These are phyloP conservation scores for Berberis thunbergii DNA, from an alignment of 164 flowering plant genomes.

Conservation along the genomic window DNA sequence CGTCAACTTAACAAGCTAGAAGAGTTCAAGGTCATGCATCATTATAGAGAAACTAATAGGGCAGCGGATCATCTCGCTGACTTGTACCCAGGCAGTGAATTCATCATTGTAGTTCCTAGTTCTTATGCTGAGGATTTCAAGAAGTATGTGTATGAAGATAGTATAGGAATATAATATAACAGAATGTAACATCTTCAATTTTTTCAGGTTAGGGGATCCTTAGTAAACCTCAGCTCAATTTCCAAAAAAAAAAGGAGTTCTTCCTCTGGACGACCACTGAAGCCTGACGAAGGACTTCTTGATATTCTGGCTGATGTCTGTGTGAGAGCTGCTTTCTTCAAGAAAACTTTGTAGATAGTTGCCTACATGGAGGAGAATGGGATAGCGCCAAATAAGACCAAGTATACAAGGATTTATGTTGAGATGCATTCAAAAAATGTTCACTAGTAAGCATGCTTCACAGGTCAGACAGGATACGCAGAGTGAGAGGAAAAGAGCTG, in stretches of 20 bases:
- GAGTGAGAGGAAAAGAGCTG: slow-evolving; percentile 77
- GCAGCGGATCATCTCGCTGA: too few species aligned
- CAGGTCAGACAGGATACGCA: slow-evolving; percentile 80
- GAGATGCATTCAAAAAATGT: slow-evolving; percentile 98
- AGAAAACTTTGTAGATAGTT: slow-evolving; percentile 84
- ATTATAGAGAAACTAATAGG: too few species aligned
- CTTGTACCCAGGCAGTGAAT: too few species aligned
- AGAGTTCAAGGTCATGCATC: too few species aligned
- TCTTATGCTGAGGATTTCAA: too few species aligned
- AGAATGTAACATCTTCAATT: too few species aligned
- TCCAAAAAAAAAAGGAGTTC: slow-evolving; percentile 14
- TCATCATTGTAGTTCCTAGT: too few species aligned
- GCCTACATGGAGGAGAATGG: slow-evolving; percentile 97
- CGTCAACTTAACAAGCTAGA: too few species aligned
- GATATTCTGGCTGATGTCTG: slow-evolving; percentile 86
- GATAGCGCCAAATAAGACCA: slow-evolving; percentile 81
- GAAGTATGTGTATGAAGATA: too few species aligned
- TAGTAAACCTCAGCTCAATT: too few species aligned
- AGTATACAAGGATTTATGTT: slow-evolving; percentile 73
- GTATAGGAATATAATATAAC: too few species aligned
- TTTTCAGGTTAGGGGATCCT: too few species aligned
- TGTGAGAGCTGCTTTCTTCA: slow-evolving; percentile 89
- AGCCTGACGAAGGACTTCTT: slow-evolving; percentile 82
- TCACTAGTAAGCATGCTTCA: slow-evolving; percentile 98
- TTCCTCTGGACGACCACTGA: slow-evolving; percentile 38